A percentile compares a stretch with the other conserved stretches of the same genome.
Conservation (phyloP, 176 grass and related monocot genomes). For the Rhynchospora tenuis region DNA sequence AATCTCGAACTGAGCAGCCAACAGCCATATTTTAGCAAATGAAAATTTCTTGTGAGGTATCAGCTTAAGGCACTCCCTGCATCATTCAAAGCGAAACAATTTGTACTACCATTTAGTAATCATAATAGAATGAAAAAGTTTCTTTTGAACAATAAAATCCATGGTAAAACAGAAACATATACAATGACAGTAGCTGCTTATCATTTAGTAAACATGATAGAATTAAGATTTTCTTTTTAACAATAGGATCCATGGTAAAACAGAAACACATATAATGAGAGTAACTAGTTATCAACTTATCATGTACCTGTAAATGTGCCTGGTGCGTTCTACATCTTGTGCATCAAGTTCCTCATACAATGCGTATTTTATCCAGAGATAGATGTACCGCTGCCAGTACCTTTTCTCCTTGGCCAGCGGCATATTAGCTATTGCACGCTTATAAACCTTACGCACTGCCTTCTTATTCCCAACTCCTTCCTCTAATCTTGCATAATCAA, state of each 20-base stretch:
- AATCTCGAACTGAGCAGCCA: conserved; percentile 81
- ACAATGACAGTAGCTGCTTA: too few relatives aligned
- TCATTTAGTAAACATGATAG: too few relatives aligned
- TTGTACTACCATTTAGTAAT: background rate
- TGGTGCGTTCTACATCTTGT: conserved; percentile 48
- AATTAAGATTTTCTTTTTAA: too few relatives aligned
- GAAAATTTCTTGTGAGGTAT: conserved; percentile 86
- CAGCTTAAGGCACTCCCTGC: conserved; percentile 51
- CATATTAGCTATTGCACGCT: conserved; percentile 66
- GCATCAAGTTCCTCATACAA: conserved; percentile 79
- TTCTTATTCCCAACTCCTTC: conserved; percentile 62
- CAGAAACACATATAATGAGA: too few relatives aligned
- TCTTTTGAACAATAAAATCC: too few relatives aligned
- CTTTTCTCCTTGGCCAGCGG: conserved; percentile 74
- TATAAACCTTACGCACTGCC: conserved; percentile 62
- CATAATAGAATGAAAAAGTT: too few relatives aligned
- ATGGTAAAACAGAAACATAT: too few relatives aligned
- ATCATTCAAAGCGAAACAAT: background rate
- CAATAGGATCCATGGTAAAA: too few relatives aligned
- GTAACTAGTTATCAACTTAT: background rate
- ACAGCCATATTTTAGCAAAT: conserved; percentile 78
- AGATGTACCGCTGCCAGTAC: conserved; percentile 86
- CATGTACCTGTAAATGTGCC: conserved; percentile 56
- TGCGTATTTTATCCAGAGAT: conserved; percentile 84
- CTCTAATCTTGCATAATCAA: conserved; percentile 78